Base-by-base conservation (phyloP, 1,284 basidiomycete species). In the Inonotus obliquus region DNA sequence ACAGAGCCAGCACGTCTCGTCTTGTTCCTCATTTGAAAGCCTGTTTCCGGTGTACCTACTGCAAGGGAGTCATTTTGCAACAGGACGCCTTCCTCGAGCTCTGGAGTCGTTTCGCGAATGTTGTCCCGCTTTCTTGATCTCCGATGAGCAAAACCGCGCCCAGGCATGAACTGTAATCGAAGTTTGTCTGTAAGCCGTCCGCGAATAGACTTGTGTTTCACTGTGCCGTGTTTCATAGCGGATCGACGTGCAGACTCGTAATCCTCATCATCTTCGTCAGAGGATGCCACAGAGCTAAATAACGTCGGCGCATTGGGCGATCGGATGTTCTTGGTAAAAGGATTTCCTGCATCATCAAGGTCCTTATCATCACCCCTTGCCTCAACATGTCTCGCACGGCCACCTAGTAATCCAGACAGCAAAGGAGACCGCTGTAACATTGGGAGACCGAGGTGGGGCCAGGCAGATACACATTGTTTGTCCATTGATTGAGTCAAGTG, bases 211-310 rank as follows among this genome's bases (percentile, higher is more conserved):
- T 60, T 60, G 7, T 57, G 32, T 1, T 57, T 44, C 21, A 38
- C 17, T 1, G 47, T 29, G 7, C 25, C 32, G 13, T 21, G 61
- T 25, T 13, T 29, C 7, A 17, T 29, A 14, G 23, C 35, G 6
- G n/a, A 14, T 29, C 37, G 55, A 23, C 61, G 57, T 11, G 57
- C 52, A 49, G 54, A 11, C 23, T 55, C 52, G 27, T 63, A 59
- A n/a, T 63, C 61, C 23, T 62, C 61, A 25, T 60, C 53, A 38
- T 63, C 61, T 48, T 63, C 61, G 44, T 59, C 61, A 27, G 57
- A 63, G 10, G 52, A 54, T 4, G 53, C 61, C 2, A 63, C 52
- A 25, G 61, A 63, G 25, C 51, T 55, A 25, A 59, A 63, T 19
- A 54, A 52, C 32, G 57, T 63, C 17, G 57, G 61, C 11, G 61